Evolutionary conservation across 2,329 filamentous ascomycete species (phyloP), one percentile per base, ranked within the genome.

Genomic region (Diaporthe citri): DNA sequence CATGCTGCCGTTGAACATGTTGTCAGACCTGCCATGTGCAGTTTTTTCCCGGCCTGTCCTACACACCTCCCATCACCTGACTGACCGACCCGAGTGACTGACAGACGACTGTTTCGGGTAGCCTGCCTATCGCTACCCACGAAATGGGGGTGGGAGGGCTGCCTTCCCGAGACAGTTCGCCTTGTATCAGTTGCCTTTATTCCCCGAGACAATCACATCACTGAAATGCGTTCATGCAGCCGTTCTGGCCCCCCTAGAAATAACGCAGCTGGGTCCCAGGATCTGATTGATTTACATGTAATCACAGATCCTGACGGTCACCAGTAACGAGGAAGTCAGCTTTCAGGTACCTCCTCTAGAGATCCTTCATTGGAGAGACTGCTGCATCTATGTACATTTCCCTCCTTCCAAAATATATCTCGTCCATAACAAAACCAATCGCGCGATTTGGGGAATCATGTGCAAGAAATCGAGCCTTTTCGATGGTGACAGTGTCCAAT

Each of bases 141-240:
- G 12, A 22, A 56, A 22, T 9, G 20, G 52, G 56, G 1, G 12
- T 25, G 25, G 25, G 2, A 34, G 22, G 36, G 6, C 15, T 43
- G n/a, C 25, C 25, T 48, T 43, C 9, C 64, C 64, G 64, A 69
- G 64, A 72, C 69, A 71, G 52, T 28, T 12, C 28, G 8, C 46
- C 43, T 20, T 52, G 36, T 72, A 46, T 59, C 31, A 12, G 28
- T 55, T 46, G 10, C 17, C 3, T n/a, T 5, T 41, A n/a, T 36
- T 51, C 48, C 43, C 70, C 70, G 70, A 72, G 43, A 72, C 34
- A 62, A 17, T 70, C 25, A 25, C 43, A 51, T 43, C 31, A 25
- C 20, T 15, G 5, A 6, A 51, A 39, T 22, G 9, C 5, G 31
- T 46, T 36, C 25, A 31, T 4, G 28, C 36, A 39, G 36, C 36